phyloP scores from a whole-genome alignment of 371 early-diverging fungal genomes.

The Furculomyces boomerangus region DNA sequence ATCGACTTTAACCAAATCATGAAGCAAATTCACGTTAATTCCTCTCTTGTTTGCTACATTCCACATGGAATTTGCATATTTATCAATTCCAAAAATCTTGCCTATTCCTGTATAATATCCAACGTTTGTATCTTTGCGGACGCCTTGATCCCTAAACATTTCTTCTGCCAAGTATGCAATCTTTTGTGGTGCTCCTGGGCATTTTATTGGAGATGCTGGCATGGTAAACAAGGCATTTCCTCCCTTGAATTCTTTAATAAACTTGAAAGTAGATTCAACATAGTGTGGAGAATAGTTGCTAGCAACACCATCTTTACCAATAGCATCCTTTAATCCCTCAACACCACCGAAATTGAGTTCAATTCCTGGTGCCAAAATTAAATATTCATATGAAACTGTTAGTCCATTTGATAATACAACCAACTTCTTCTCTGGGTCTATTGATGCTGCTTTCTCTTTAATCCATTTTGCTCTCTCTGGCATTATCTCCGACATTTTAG shows the following conservation, averaged over 20 bases:
- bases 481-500: slow-evolving; percentile 47
- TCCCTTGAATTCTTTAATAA: slow-evolving; percentile 48
- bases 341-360: slow-evolving; percentile 59
- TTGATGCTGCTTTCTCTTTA: slow-evolving; percentile 37
- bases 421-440: slow-evolving; percentile 50
- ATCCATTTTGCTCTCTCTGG: slow-evolving; percentile 59
- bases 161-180: slow-evolving; percentile 80
- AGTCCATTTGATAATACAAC: slow-evolving; percentile 47
- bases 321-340: slow-evolving; percentile 49
- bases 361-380: slow-evolving; percentile 79
- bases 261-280: slow-evolving; percentile 57
- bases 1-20: slow-evolving; percentile 51
- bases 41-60: slow-evolving; percentile 45
- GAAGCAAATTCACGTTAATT: slow-evolving; percentile 45
- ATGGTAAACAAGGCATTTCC: slow-evolving; percentile 82
- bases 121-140: slow-evolving; percentile 49
- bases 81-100: slow-evolving; percentile 76
- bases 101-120: slow-evolving; percentile 56
- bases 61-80: slow-evolving; percentile 55
- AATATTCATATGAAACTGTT: slow-evolving; percentile 54
- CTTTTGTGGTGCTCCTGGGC: slow-evolving; percentile 85
- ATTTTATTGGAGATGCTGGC: slow-evolving; percentile 76
- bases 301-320: slow-evolving; percentile 67
- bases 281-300: slow-evolving; percentile 61
- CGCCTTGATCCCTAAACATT: slow-evolving; percentile 42